These are phyloP conservation scores for Ceratocystis albifundus DNA, from an alignment of 2,329 filamentous ascomycete species.

Conservation along the genomic window DNA sequence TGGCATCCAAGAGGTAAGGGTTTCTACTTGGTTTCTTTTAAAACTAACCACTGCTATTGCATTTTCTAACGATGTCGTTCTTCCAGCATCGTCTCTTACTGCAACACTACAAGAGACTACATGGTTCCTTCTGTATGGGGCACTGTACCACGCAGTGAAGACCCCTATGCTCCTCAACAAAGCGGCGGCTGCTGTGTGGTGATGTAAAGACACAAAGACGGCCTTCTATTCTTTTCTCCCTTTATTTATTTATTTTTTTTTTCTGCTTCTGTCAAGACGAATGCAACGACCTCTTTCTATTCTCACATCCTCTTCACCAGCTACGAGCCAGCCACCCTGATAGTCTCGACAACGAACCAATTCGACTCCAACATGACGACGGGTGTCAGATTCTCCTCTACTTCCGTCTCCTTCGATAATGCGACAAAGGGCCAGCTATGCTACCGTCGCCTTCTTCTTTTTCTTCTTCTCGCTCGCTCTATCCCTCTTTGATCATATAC, in stretches of 20 bases:
- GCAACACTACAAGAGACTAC: constrained; percentile 94
- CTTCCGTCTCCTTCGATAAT: constrained; percentile 14
- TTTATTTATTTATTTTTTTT: neutral
- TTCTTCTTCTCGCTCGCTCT: constrained; percentile 12
- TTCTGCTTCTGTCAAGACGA: constrained; percentile 13
- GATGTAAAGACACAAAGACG: constrained; percentile 52
- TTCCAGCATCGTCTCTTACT: constrained; percentile 87
- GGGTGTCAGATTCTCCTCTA: constrained; percentile 24
- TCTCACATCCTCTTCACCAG: neutral
- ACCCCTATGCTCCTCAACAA: constrained; percentile 96
- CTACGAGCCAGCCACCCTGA: neutral
- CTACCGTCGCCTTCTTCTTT: constrained; percentile 8
- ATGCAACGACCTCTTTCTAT: neutral
- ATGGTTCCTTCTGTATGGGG: constrained; percentile 99
- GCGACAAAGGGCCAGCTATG: constrained; percentile 22
- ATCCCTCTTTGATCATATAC: constrained; percentile 8
- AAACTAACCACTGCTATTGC: constrained; percentile 12
- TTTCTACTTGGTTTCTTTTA: neutral
- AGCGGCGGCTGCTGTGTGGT: constrained; percentile 85
- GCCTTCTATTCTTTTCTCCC: neutral
- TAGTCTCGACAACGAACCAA: neutral
- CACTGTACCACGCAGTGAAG: constrained; percentile 83
- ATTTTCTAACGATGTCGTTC: constrained; percentile 7
- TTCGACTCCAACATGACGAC: neutral
- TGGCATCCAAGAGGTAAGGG: constrained; percentile 76